Conservation (phyloP, 2,329 filamentous ascomycete species). For the Ophiostoma montium region DNA sequence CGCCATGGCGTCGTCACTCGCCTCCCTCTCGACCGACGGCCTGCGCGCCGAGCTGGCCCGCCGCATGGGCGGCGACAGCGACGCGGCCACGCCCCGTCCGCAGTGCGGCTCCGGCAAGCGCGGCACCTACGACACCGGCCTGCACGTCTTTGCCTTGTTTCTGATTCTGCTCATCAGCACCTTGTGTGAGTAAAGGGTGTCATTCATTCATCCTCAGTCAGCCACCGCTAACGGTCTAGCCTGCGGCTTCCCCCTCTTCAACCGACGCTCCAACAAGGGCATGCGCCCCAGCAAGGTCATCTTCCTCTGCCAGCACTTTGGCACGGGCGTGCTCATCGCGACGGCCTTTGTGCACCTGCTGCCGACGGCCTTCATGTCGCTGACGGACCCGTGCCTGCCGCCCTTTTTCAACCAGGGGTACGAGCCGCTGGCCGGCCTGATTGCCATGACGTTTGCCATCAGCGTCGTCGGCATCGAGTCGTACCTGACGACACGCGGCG, state of each 20-base stretch:
- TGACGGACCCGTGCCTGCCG: constrained; percentile 59
- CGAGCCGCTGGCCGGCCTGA: constrained; percentile 62
- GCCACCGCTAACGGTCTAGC: constrained; percentile 23
- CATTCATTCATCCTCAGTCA: not conserved
- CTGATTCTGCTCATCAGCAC: constrained; percentile 47
- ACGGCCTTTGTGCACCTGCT: constrained; percentile 72
- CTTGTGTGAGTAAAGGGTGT: constrained; percentile 3
- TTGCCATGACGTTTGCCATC: constrained; percentile 72
- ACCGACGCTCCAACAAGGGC: constrained; percentile 41
- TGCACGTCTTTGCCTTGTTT: constrained; percentile 54
- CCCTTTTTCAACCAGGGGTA: constrained; percentile 69
- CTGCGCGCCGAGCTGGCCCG: constrained; percentile 38
- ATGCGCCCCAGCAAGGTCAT: constrained; percentile 45
- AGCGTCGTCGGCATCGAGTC: constrained; percentile 78
- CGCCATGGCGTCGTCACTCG: not conserved
- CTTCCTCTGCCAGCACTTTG: constrained; percentile 59
- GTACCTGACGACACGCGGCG: constrained; percentile 62
- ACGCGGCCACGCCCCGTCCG: constrained; percentile 25
- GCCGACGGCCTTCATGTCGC: constrained; percentile 51
- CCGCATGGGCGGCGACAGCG: constrained; percentile 26
- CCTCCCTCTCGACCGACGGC: constrained; percentile 27
- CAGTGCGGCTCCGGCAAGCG: constrained; percentile 37
- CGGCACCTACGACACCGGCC: constrained; percentile 48
- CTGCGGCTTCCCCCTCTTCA: constrained; percentile 53
- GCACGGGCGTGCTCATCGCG: constrained; percentile 73